Percentiles rank a stretch among this genome's conserved stretches.
Conservation (phyloP, 1,139 yeast genomes). For the Trichomonascaceae sp. region DNA sequence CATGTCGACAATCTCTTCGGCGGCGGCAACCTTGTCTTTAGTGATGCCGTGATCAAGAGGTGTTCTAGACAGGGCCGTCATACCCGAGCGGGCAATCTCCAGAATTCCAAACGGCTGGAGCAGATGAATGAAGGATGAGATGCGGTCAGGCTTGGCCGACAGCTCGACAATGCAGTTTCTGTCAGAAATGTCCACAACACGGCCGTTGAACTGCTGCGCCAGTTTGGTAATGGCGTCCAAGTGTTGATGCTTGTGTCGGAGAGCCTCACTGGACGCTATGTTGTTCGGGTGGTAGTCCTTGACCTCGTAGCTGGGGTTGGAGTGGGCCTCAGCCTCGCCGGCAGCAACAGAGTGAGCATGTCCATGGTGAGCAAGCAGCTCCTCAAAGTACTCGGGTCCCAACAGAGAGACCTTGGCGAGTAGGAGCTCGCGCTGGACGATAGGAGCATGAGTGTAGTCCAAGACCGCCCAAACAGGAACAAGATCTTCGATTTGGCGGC, state of each 20-base stretch:
- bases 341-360: constrained; percentile 24
- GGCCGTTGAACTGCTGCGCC: constrained; percentile 84
- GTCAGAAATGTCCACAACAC: constrained; percentile 81
- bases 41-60: constrained; percentile 46
- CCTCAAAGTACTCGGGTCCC: constrained; percentile 97
- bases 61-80: constrained; percentile 97
- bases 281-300: constrained; percentile 64
- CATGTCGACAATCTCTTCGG: constrained; percentile 42
- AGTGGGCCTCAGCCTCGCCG: constrained; percentile 14
- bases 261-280: constrained; percentile 80
- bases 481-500: constrained; percentile 93
- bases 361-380: constrained; percentile 78
- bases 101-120: constrained; percentile 92
- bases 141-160: constrained; percentile 84
- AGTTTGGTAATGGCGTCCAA: constrained; percentile 71
- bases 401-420: constrained; percentile 83
- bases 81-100: constrained; percentile 94
- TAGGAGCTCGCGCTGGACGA: constrained; percentile 79
- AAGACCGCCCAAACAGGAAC: constrained; percentile 97
- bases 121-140: constrained; percentile 73
- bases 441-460: constrained; percentile 83
- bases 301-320: constrained; percentile 14
- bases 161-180: constrained; percentile 90
- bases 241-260: constrained; percentile 87
- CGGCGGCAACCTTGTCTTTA: constrained; percentile 40